A percentile compares a stretch with the other conserved stretches of the same genome.
These are phyloP conservation scores for Globisporangium emineosum DNA, from an alignment of 352 stramenopile species.

Conservation along the genomic window DNA sequence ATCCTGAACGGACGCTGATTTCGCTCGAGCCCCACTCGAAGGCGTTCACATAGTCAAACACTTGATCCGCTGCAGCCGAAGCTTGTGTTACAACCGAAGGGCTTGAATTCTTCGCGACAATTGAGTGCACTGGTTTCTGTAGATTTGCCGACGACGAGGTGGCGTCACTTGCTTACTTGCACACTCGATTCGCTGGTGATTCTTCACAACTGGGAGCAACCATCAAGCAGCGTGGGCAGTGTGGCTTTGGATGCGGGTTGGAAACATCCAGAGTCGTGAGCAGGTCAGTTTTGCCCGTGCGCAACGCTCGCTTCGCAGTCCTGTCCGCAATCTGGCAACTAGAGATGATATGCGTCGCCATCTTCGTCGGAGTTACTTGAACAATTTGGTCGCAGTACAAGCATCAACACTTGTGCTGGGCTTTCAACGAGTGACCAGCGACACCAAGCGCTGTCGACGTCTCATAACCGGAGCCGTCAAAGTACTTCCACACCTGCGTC, in stretches of 20 bases:
- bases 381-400: slow-evolving; percentile 14
- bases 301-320: slow-evolving; percentile 11
- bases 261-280: not conserved
- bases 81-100: not conserved
- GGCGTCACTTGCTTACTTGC: not conserved
- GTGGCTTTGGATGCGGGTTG: not conserved
- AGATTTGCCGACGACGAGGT: not conserved
- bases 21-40: slow-evolving; percentile 7
- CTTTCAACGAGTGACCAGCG: slow-evolving; percentile 1
- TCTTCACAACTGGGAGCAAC: not conserved
- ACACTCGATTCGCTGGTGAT: not conserved
- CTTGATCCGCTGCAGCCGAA: not conserved
- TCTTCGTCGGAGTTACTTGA: slow-evolving; percentile 6
- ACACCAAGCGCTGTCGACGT: slow-evolving; percentile 1
- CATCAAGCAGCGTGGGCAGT: not conserved
- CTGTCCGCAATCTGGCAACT: slow-evolving; percentile 13
- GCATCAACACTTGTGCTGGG: slow-evolving; percentile 12
- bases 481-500: slow-evolving; percentile 17
- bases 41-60: slow-evolving; percentile 7
- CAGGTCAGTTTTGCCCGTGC: not conserved
- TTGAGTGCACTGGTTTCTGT: not conserved
- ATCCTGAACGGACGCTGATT: slow-evolving; percentile 1
- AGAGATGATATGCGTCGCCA: slow-evolving; percentile 16
- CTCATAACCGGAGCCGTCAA: slow-evolving; percentile 8
- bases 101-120: not conserved